Percentiles rank a stretch among this genome's conserved stretches.
Evolutionary conservation across 1,284 basidiomycete genomes (phyloP).

Genomic region (Wolfiporia cocos): DNA sequence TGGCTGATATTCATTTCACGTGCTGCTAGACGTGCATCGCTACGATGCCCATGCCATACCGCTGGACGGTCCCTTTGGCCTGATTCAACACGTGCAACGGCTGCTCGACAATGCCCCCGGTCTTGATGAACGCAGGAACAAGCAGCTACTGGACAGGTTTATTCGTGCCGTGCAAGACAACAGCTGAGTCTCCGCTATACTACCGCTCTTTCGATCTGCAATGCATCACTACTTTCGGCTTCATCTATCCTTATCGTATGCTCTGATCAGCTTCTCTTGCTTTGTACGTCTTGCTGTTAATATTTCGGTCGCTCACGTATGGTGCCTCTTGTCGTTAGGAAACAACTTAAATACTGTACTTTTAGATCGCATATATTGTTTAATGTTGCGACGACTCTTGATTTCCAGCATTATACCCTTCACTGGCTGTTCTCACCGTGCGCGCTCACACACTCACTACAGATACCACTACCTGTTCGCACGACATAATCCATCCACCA

Average conservation of each 20-base stretch:
- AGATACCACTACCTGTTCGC: too few species aligned
- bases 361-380: slow-evolving; percentile 4
- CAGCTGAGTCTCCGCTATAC: slow-evolving; percentile 27
- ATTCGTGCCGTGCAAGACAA: slow-evolving; percentile 56
- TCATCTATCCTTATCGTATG: too few species aligned
- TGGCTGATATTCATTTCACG: slow-evolving; percentile 3
- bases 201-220: slow-evolving; percentile 9
- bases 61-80: slow-evolving; percentile 64
- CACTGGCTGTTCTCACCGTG: neutral
- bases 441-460: too few species aligned
- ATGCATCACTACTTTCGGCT: slow-evolving; percentile 1
- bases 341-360: slow-evolving; percentile 3
- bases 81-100: slow-evolving; percentile 54
- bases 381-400: too few species aligned
- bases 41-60: slow-evolving; percentile 71
- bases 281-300: too few species aligned
- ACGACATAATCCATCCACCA: too few species aligned
- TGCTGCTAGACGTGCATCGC: slow-evolving; percentile 33
- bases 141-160: slow-evolving; percentile 52
- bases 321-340: too few species aligned
- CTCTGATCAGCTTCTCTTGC: too few species aligned
- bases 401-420: neutral
- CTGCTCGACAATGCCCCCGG: slow-evolving; percentile 44
- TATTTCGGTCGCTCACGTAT: too few species aligned
- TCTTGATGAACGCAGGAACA: slow-evolving; percentile 41